Base-by-base conservation (phyloP, 305 asterid species). In the Ruellia speciosa region DNA sequence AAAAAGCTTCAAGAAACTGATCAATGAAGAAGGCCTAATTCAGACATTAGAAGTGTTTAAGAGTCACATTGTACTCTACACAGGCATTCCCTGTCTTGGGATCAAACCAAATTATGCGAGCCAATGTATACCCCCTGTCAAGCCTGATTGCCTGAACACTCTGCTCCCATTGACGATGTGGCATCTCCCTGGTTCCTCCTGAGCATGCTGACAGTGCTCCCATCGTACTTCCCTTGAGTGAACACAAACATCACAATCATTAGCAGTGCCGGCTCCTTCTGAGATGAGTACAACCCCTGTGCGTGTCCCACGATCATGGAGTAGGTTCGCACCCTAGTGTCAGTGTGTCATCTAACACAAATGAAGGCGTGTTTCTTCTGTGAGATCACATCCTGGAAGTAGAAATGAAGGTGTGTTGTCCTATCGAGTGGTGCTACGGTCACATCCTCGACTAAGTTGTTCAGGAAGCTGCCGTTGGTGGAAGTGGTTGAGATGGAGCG, bases 161-260 rank as follows among this genome's bases (percentile, higher is more conserved):
- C 81, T 79, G 18, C 70, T 65, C 59, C 82, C 86, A 7, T 77
- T 78, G 15, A 74, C 74, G 0, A 80, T 70, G 0, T n/a, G 83
- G 79, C 86, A 80, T 74, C 48, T 80, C 81, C 40, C 82, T 67
- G 14, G 56, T 76, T 76, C 69, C 78, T 61, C 28, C 86, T 78
- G 28, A 76, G 49, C 71, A 76, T 64, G 64, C 82, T 72, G 0
- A 80, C 35, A 54, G 77, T 57, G 47, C 81, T 74, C 62, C 82
- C 80, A 20, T 74, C 65, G 61, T 64, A 72, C 52, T 39, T 37
- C 69, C 80, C 79, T 15, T 67, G 50, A 0, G 67, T 56, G 66
- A 80, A 72, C 4, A 8, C 52, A 34, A 64, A 74, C 2, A 60
- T 60, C 6, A 80, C 66, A 4, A 70, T 61, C 82, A 76, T 77